Conservation (phyloP, 306 rosid genomes). For the Cucumis sativus region DNA sequence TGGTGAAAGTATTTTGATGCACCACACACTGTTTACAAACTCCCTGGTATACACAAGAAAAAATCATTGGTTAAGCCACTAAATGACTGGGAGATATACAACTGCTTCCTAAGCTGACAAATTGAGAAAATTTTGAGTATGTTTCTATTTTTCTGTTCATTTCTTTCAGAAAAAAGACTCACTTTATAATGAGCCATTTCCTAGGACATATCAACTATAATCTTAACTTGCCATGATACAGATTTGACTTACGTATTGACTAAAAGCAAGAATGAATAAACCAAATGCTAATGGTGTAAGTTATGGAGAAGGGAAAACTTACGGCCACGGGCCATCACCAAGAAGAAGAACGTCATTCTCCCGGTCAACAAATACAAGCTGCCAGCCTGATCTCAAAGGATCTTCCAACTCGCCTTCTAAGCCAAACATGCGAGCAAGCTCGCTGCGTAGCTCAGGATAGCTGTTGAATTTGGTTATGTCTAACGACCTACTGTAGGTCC, state of each 20-base stretch:
- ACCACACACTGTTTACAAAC: slow-evolving; percentile 88
- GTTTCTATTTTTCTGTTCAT: background rate
- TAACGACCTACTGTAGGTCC: slow-evolving; percentile 50
- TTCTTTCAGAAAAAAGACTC: background rate
- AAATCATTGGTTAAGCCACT: background rate
- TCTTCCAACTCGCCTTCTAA: slow-evolving; percentile 81
- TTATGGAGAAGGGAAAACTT: slow-evolving; percentile 14
- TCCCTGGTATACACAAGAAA: slow-evolving; percentile 44
- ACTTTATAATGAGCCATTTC: background rate
- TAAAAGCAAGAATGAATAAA: background rate
- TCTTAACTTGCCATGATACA: background rate
- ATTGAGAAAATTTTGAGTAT: background rate
- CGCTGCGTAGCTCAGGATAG: slow-evolving; percentile 74
- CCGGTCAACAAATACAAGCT: slow-evolving; percentile 96
- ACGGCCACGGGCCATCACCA: slow-evolving; percentile 68
- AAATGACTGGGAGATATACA: background rate
- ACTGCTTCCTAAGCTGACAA: background rate
- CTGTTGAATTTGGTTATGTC: slow-evolving; percentile 68
- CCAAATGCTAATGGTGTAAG: background rate
- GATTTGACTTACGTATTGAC: background rate
- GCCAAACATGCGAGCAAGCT: slow-evolving; percentile 83
- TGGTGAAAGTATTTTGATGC: slow-evolving; percentile 89
- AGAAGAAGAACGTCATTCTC: slow-evolving; percentile 93
- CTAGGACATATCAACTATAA: background rate
- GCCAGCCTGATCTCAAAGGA: slow-evolving; percentile 99